A percentile compares a stretch with the other conserved stretches of the same genome.
These are phyloP conservation scores for Pseudocercospora pini-densiflorae DNA, from an alignment of 2,329 filamentous ascomycete species.

Conservation along the genomic window DNA sequence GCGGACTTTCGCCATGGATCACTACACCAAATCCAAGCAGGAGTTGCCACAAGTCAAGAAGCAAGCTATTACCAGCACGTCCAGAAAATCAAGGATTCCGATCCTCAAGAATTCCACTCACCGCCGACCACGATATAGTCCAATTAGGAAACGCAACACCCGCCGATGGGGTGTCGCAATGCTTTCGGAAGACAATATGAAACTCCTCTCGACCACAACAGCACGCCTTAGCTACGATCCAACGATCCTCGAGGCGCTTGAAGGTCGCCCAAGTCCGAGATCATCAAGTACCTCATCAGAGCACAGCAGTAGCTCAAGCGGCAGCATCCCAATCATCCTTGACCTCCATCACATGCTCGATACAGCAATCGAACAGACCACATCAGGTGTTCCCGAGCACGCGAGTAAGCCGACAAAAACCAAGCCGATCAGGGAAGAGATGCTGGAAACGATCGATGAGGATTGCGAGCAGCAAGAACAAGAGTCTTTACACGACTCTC, in stretches of 20 bases:
- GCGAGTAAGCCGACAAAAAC: background rate
- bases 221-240: background rate
- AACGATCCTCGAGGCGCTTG: background rate
- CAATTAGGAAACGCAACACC: background rate
- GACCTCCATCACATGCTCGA: background rate
- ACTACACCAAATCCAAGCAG: background rate
- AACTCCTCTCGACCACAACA: background rate
- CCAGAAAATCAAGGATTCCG: background rate
- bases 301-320: background rate
- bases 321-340: background rate
- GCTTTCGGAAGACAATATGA: background rate
- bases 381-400: background rate
- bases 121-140: background rate
- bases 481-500: background rate
- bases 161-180: background rate
- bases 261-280: background rate
- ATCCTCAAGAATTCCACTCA: background rate
- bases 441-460: background rate
- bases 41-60: background rate
- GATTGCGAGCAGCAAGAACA: background rate
- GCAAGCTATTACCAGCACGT: background rate
- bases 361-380: background rate
- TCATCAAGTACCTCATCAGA: background rate
- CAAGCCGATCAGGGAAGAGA: background rate
- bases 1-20: background rate